Conservation (phyloP, 2,329 filamentous ascomycete genomes). For the Berkeleyomyces rouxiae region DNA sequence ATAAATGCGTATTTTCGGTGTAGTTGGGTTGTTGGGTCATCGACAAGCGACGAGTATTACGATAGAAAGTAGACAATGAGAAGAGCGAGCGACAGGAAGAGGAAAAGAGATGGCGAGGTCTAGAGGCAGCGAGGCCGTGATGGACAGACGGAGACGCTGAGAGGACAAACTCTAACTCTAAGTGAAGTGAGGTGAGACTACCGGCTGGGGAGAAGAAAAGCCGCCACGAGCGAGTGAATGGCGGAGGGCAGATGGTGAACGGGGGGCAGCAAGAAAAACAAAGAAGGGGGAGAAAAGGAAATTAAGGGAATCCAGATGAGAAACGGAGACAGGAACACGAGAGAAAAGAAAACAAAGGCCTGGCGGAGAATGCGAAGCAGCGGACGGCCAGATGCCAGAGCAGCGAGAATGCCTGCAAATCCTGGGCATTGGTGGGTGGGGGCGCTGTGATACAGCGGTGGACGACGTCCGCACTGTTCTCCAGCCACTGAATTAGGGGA, state of each 20-base stretch:
- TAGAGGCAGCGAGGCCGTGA: neutral
- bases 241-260: neutral
- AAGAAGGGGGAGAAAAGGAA: slow-evolving; percentile 3
- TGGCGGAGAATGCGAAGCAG: neutral
- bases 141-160: neutral
- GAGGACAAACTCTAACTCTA: neutral
- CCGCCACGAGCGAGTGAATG: slow-evolving; percentile 9
- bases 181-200: neutral
- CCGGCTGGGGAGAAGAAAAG: neutral
- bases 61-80: too few species aligned
- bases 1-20: too few species aligned
- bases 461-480: too few species aligned
- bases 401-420: too few species aligned
- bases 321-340: neutral
- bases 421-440: too few species aligned
- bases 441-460: too few species aligned
- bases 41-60: too few species aligned
- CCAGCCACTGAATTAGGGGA: too few species aligned
- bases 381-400: neutral
- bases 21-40: too few species aligned
- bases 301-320: slow-evolving; percentile 8
- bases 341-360: neutral
- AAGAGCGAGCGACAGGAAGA: too few species aligned
- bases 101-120: too few species aligned
- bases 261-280: neutral